Percentiles rank a stretch among this genome's conserved stretches.
These are phyloP conservation scores for Pistacia atlantica DNA, from an alignment of 345 rosid species.

Conservation along the genomic window DNA sequence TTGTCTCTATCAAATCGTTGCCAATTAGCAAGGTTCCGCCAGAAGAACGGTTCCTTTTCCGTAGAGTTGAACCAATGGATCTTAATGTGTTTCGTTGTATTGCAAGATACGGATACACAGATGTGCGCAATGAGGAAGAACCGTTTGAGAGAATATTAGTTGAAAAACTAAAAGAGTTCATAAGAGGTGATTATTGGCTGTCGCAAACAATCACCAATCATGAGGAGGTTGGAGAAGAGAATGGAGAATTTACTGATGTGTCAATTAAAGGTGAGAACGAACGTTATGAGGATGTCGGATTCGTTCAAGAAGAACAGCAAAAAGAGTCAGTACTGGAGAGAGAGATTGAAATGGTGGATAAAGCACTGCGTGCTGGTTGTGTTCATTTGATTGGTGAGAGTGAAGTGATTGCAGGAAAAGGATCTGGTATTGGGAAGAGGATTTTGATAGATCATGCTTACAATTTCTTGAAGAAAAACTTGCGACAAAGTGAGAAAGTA, in stretches of 20 bases:
- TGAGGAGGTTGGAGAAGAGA: background rate
- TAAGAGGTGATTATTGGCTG: constrained; percentile 27
- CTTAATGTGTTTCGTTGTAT: constrained; percentile 42
- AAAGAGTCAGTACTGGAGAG: constrained; percentile 17
- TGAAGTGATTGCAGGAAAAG: constrained; percentile 41
- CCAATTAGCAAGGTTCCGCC: constrained; percentile 35
- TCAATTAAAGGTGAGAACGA: background rate
- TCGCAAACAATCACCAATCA: background rate
- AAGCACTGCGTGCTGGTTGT: constrained; percentile 38
- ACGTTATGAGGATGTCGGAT: background rate
- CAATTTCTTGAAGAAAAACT: constrained; percentile 45
- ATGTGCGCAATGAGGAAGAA: constrained; percentile 30
- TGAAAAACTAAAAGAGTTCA: constrained; percentile 34
- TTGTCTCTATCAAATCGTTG: constrained; percentile 46
- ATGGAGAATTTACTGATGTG: background rate
- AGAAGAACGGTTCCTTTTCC: constrained; percentile 43
- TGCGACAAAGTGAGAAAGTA: constrained; percentile 41
- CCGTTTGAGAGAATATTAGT: constrained; percentile 36
- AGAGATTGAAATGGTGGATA: constrained; percentile 39
- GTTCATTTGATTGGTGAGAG: constrained; percentile 58
- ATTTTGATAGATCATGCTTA: constrained; percentile 42
- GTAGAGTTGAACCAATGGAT: constrained; percentile 31
- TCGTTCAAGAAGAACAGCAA: background rate
- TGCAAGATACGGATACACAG: constrained; percentile 52
- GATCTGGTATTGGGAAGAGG: constrained; percentile 38